phyloP scores from a whole-genome alignment of 306 rosid species.

The Lupinus albus region DNA sequence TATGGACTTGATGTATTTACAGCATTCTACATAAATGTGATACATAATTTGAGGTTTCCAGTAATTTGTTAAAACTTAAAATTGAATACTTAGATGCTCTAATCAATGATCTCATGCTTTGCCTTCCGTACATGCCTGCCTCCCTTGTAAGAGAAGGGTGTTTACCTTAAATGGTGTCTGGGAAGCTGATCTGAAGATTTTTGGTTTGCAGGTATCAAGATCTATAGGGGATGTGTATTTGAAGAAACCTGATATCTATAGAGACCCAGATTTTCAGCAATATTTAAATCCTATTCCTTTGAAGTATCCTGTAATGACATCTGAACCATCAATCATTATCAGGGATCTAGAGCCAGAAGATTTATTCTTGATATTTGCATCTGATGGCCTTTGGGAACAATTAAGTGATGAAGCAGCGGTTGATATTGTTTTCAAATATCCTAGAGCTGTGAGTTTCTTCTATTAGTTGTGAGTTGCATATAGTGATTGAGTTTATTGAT shows the following conservation, averaged over 20 bases:
- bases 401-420: slow-evolving; percentile 85
- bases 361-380: slow-evolving; percentile 88
- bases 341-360: slow-evolving; percentile 78
- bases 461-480: slow-evolving; percentile 20
- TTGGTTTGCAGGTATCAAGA: slow-evolving; percentile 78
- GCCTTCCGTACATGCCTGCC: slow-evolving; percentile 1
- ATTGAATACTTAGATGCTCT: not conserved
- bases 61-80: slow-evolving; percentile 16
- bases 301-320: slow-evolving; percentile 85
- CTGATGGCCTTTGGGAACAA: slow-evolving; percentile 99
- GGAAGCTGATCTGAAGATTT: slow-evolving; percentile 18
- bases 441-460: slow-evolving; percentile 79
- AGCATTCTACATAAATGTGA: not conserved
- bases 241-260: slow-evolving; percentile 79
- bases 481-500: not conserved
- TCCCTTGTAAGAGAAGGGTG: slow-evolving; percentile 16
- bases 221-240: slow-evolving; percentile 91
- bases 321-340: slow-evolving; percentile 79
- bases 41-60: not conserved
- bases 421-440: slow-evolving; percentile 77
- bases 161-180: slow-evolving; percentile 22
- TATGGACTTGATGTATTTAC: slow-evolving; percentile 16
- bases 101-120: not conserved
- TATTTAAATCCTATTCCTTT: slow-evolving; percentile 70
- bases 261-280: slow-evolving; percentile 76